Evolutionary conservation across 371 early-diverging fungal species (phyloP).

Genomic region (Syncephalastrum racemosum): DNA sequence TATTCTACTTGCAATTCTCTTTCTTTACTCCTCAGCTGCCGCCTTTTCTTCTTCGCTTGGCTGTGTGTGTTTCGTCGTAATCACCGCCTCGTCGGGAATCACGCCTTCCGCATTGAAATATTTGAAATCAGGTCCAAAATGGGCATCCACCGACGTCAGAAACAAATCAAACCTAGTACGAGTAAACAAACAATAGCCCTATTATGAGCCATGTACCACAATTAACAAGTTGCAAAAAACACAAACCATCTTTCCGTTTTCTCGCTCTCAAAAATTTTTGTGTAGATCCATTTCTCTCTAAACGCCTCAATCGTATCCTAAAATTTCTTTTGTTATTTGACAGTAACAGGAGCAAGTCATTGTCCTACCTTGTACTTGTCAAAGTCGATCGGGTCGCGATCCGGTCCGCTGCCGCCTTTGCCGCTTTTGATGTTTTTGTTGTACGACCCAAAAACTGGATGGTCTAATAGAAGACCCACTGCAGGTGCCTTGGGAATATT

Average conservation of each 20-base stretch:
- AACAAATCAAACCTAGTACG: constrained; percentile 69
- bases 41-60: no score
- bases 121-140: constrained; percentile 33
- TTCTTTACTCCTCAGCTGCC: no score
- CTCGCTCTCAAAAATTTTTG: constrained; percentile 76
- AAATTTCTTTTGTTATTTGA: background rate
- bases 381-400: constrained; percentile 46
- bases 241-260: constrained; percentile 23
- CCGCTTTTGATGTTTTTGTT: constrained; percentile 42
- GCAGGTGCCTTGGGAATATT: constrained; percentile 99
- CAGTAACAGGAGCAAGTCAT: background rate
- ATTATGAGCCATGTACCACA: background rate
- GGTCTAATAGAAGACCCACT: constrained; percentile 90
- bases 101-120: constrained; percentile 45
- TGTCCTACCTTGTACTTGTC: constrained; percentile 38
- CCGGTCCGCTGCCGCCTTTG: constrained; percentile 6
- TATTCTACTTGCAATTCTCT: no score
- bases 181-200: constrained; percentile 1
- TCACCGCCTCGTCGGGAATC: constrained; percentile 29
- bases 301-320: constrained; percentile 77
- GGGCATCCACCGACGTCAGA: constrained; percentile 64
- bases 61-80: constrained; percentile 15
- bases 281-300: constrained; percentile 79
- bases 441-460: constrained; percentile 70
- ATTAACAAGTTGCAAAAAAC: background rate